phyloP scores from a whole-genome alignment of 2,329 filamentous ascomycete genomes.

The Helotiales sp. region DNA sequence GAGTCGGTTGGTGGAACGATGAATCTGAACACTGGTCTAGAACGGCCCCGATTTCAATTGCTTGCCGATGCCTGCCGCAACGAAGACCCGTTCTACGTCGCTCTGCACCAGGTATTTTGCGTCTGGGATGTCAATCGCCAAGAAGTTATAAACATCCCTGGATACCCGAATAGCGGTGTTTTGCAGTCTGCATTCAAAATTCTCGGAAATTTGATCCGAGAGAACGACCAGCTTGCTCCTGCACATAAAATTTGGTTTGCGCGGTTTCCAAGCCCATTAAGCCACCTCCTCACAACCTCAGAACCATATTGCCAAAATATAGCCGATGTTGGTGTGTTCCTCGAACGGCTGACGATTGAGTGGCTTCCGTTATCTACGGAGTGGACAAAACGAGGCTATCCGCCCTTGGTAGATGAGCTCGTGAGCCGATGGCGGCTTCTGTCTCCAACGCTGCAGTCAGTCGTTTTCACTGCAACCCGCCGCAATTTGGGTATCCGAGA shows the following conservation, averaged over 20 bases:
- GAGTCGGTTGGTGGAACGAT: conserved; percentile 30
- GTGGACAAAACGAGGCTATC: conserved; percentile 50
- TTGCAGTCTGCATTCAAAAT: conserved; percentile 43
- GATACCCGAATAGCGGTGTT: conserved; percentile 36
- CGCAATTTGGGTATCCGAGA: conserved; percentile 52
- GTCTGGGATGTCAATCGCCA: conserved; percentile 49
- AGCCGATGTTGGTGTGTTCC: conserved; percentile 50
- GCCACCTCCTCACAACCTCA: conserved; percentile 38
- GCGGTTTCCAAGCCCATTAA: conserved; percentile 51
- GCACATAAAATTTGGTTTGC: conserved; percentile 52
- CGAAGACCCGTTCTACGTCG: conserved; percentile 67
- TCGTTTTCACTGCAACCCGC: conserved; percentile 58
- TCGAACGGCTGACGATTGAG: conserved; percentile 49
- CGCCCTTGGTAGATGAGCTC: conserved; percentile 63
- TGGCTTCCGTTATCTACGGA: conserved; percentile 48
- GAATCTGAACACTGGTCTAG: conserved; percentile 44
- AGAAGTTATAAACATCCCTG: conserved; percentile 43
- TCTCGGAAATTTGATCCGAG: conserved; percentile 51
- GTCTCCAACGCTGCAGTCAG: conserved; percentile 57
- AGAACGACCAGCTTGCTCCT: conserved; percentile 49
- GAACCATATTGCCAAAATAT: conserved; percentile 43
- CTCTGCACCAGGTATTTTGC: conserved; percentile 69
- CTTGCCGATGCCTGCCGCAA: conserved; percentile 59
- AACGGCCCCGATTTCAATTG: conserved; percentile 56
- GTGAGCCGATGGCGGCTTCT: conserved; percentile 51